A percentile compares a stretch with the other conserved stretches of the same genome.
Evolutionary conservation across 2,329 filamentous ascomycete genomes (phyloP).

Genomic region (Verticillium longisporum): DNA sequence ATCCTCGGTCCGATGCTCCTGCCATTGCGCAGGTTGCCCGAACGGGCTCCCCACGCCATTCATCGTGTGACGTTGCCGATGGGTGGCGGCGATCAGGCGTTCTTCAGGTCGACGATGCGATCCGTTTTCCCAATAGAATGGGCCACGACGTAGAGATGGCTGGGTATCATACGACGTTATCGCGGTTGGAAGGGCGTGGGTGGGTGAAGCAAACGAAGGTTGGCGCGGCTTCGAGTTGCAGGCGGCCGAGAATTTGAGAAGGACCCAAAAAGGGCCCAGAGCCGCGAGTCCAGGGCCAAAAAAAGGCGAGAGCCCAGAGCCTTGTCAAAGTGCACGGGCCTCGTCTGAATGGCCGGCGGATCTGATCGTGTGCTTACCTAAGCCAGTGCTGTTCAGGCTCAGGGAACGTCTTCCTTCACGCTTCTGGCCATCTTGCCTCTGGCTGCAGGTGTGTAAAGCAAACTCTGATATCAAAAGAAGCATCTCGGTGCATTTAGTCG

Average conservation of each 20-base stretch:
- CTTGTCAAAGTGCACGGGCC: background rate
- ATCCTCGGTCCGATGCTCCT: slow-evolving; percentile 73
- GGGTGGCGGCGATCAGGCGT: too few species aligned
- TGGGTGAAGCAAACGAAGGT: too few species aligned
- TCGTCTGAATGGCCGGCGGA: background rate
- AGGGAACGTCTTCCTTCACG: too few species aligned
- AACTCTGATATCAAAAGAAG: too few species aligned
- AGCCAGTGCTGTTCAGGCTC: too few species aligned
- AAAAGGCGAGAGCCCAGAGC: too few species aligned
- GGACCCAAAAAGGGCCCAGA: background rate
- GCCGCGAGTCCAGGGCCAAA: background rate
- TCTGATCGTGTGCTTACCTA: too few species aligned
- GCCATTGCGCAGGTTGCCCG: slow-evolving; percentile 58
- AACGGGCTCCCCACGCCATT: slow-evolving; percentile 46
- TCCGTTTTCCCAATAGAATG: background rate
- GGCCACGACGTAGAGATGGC: background rate
- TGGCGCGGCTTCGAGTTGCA: background rate
- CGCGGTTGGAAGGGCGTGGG: too few species aligned
- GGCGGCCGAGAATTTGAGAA: background rate
- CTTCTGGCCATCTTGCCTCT: too few species aligned
- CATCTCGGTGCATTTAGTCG: too few species aligned
- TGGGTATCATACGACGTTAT: background rate
- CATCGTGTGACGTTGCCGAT: slow-evolving; percentile 33
- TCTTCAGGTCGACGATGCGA: background rate
- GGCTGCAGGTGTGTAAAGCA: too few species aligned